Base-by-base conservation (phyloP, 192 early-diverging fungal genomes). In the Coemansia sp. region DNA sequence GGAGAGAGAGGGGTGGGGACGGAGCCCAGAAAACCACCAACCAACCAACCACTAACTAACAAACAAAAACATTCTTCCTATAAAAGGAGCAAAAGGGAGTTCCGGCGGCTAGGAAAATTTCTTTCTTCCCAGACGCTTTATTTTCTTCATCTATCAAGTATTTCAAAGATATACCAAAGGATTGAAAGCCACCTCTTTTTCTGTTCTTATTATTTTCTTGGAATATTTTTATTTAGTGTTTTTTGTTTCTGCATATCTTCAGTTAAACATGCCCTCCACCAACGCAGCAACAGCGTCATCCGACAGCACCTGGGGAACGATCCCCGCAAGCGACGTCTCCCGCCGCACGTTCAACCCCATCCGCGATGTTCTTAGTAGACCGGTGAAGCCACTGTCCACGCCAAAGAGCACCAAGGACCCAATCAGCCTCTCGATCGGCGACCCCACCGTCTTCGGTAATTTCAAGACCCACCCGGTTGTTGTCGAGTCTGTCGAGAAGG, bases 391-490 rank as follows among this genome's bases (percentile, higher is more conserved):
- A 85, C 90, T 61, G 80, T 86, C 74, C 45, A 77, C 52, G 60
- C 82, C 59, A 78, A 87, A 75, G 76, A 77, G 55, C 78, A 58
- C 64, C 52, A 70, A 70, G 43, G 68, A 70, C 0, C 59, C 58
- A 39, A 64, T 82, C 49, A 77, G 74, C 61, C 71, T 67, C 52
- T 81, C 63, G 58, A 85, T 77, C 45, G 79, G 93, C 53, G 94
- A 96, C 74, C 94, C 94, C 15, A 94, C 94, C 6, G 84, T 88
- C 39, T 93, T 92, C 86, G 94, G 94, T 34, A 96, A 96, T 83
- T 91, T 96, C 79, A 92, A 94, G 68, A 83, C 90, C 25, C 85
- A 90, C 70, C 70, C 86, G 9, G 84, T 70, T 30, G 81, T 80
- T 45, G 88, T 88, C 61, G 87, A 93, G 16, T 87, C 91, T n/a